These are phyloP conservation scores for Poa pratensis DNA, from an alignment of 176 grass and related monocot species.

Conservation along the genomic window DNA sequence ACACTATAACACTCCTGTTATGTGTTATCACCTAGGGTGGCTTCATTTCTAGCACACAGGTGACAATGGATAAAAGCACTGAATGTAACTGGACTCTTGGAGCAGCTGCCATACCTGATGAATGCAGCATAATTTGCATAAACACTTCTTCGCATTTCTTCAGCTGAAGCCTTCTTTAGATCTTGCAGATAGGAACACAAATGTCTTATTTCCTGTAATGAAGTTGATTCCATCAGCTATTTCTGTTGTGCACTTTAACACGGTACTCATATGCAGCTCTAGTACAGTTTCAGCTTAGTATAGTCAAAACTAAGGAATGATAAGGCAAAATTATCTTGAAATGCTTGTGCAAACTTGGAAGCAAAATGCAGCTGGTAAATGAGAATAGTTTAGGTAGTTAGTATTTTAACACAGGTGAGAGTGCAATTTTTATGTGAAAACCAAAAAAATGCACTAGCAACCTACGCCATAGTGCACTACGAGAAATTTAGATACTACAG, in stretches of 20 bases:
- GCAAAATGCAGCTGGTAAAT: conserved; percentile 6
- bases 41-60: conserved; percentile 31
- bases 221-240: conserved; percentile 50
- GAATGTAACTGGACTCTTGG: conserved; percentile 4
- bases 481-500: neutral
- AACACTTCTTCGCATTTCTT: conserved; percentile 98
- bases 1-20: neutral
- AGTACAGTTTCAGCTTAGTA: conserved; percentile 5
- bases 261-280: neutral
- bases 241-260: conserved; percentile 14
- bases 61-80: conserved; percentile 1
- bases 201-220: conserved; percentile 87
- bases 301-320: neutral
- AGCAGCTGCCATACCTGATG: conserved; percentile 59
- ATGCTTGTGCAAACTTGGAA: conserved; percentile 13
- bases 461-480: neutral
- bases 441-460: neutral
- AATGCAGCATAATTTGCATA: conserved; percentile 98
- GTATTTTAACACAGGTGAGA: neutral
- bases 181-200: conserved; percentile 94
- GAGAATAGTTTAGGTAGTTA: conserved; percentile 4
- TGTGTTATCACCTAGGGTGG: neutral
- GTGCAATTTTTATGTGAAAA: neutral
- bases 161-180: conserved; percentile 97
- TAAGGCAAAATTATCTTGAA: conserved; percentile 9